Conservation (phyloP, 2,329 filamentous ascomycete genomes). For the Fusarium heterosporum region DNA sequence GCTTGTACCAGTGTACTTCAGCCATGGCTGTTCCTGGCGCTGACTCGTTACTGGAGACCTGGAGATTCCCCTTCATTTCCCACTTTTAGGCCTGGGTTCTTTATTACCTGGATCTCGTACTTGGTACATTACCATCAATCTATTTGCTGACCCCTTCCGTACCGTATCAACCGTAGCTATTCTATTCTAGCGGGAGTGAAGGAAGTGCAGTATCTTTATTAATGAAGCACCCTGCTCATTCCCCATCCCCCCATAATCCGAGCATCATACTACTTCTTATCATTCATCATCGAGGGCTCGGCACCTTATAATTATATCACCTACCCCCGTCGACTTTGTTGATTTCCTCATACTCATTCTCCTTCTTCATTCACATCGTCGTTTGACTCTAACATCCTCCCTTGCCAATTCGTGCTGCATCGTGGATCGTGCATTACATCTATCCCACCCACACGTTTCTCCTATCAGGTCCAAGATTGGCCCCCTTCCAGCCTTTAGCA, state of each 20-base stretch:
- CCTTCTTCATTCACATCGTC: constrained; percentile 8
- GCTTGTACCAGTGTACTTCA: constrained; percentile 34
- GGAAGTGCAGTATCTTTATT: constrained; percentile 38
- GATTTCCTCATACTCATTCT: constrained; percentile 7
- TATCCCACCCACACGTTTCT: constrained; percentile 42
- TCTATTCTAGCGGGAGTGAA: constrained; percentile 17
- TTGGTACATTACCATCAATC: constrained; percentile 37
- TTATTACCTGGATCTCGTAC: constrained; percentile 37
- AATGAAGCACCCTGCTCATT: constrained; percentile 38
- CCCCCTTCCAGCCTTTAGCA: constrained; percentile 22
- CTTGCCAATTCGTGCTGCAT: constrained; percentile 11
- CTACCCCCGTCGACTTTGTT: constrained; percentile 17
- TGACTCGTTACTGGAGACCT: constrained; percentile 36
- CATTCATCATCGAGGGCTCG: constrained; percentile 7
- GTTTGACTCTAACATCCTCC: neutral
- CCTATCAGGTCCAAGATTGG: constrained; percentile 40
- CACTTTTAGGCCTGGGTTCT: constrained; percentile 20
- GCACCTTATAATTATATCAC: constrained; percentile 30
- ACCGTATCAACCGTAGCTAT: constrained; percentile 3
- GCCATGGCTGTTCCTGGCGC: constrained; percentile 31
- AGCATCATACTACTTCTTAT: constrained; percentile 37
- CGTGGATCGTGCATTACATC: constrained; percentile 25
- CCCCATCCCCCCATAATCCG: constrained; percentile 17
- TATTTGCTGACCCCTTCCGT: constrained; percentile 45
- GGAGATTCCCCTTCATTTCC: constrained; percentile 40